Conservation (phyloP, 192 early-diverging fungal species). For the Gamsiella multidivaricata region DNA sequence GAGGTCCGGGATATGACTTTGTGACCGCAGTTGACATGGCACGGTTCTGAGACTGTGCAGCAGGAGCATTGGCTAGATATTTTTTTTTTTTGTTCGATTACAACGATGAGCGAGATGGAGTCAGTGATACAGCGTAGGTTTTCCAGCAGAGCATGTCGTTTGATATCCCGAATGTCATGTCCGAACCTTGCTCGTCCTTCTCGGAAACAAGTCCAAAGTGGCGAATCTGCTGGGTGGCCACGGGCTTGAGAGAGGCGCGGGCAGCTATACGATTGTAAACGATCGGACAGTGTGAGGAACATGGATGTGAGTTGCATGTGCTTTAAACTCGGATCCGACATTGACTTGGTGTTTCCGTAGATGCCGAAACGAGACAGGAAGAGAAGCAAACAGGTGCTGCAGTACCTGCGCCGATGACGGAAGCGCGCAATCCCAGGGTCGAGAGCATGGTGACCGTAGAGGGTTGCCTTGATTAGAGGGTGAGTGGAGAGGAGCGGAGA, state of each 20-base stretch:
- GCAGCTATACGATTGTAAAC: too few relatives aligned
- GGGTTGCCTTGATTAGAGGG: too few relatives aligned
- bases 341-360: too few relatives aligned
- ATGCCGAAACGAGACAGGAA: too few relatives aligned
- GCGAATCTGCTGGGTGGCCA: conserved; percentile 44
- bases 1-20: conserved; percentile 54
- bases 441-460: conserved; percentile 38
- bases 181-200: conserved; percentile 49
- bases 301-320: too few relatives aligned
- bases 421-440: conserved; percentile 47
- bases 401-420: conserved; percentile 38
- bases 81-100: too few relatives aligned
- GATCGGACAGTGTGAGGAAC: neutral
- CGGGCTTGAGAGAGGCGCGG: conserved; percentile 32
- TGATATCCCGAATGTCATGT: neutral
- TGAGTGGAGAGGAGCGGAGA: conserved; percentile 5
- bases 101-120: too few relatives aligned
- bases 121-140: too few relatives aligned
- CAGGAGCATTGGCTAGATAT: conserved; percentile 13
- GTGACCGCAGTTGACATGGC: conserved; percentile 49
- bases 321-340: too few relatives aligned
- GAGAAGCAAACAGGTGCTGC: neutral
- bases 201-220: conserved; percentile 48
- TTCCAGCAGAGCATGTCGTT: neutral
- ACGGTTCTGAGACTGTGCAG: conserved; percentile 31